Evolutionary conservation across 495 filamentous ascomycete species (phyloP).

Genomic region (Podospora fimiseda): DNA sequence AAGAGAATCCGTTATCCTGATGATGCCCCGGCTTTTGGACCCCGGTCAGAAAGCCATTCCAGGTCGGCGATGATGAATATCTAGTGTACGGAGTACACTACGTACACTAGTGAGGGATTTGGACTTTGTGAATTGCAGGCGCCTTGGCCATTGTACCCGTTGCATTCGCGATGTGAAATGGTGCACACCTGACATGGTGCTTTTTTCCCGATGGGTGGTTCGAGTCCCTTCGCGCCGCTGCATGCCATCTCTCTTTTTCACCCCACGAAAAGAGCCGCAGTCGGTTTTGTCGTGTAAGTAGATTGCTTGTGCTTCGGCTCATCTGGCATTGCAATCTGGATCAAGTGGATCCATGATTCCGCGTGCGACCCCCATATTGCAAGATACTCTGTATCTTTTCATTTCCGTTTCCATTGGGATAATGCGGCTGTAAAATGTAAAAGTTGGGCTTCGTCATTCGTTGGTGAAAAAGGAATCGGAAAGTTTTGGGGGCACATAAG

Average conservation of each 20-base stretch:
- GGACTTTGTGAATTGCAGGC: background rate
- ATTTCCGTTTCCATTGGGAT: background rate
- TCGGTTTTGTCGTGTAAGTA: background rate
- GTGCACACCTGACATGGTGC: constrained; percentile 19
- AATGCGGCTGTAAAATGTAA: background rate
- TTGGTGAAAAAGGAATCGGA: background rate
- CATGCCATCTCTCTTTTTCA: background rate
- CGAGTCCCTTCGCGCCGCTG: background rate
- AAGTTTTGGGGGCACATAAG: too few relatives aligned
- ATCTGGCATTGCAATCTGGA: constrained; percentile 19
- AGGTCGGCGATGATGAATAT: background rate
- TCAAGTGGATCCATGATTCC: constrained; percentile 13
- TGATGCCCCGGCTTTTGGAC: too few relatives aligned
- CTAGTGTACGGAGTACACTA: too few relatives aligned
- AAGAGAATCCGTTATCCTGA: too few relatives aligned
- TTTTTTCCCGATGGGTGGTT: constrained; percentile 6
- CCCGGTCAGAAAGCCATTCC: too few relatives aligned
- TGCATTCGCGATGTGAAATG: constrained; percentile 6
- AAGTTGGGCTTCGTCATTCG: background rate
- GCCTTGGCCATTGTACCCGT: constrained; percentile 6
- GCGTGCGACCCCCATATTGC: background rate
- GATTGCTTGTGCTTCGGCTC: constrained; percentile 16
- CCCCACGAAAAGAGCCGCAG: constrained; percentile 6
- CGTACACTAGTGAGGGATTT: background rate
- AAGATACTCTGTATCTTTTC: too few relatives aligned